Evolutionary conservation across 371 early-diverging fungal species (phyloP).

Genomic region (Sporodiniella umbellata): DNA sequence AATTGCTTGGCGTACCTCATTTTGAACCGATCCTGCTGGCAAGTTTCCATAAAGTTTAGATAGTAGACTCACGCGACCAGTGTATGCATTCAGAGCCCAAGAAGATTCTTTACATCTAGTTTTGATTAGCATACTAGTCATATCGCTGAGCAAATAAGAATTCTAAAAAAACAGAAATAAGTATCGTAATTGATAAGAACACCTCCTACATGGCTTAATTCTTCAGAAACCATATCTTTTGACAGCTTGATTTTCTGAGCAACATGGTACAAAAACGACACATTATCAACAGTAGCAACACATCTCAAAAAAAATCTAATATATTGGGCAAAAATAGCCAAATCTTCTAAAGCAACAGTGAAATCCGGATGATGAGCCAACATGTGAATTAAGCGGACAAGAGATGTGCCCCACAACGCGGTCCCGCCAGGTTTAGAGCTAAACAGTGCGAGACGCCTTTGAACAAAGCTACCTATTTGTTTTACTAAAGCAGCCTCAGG

Average conservation of each 20-base stretch:
- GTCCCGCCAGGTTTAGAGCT: constrained; percentile 9
- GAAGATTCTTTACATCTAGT: constrained; percentile 60
- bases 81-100: constrained; percentile 74
- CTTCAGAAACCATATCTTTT: constrained; percentile 50
- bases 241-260: constrained; percentile 79
- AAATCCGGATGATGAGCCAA: constrained; percentile 93
- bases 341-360: constrained; percentile 51
- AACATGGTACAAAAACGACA: constrained; percentile 76
- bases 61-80: constrained; percentile 58
- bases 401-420: constrained; percentile 56
- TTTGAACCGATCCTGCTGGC: constrained; percentile 31
- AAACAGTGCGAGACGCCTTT: constrained; percentile 20
- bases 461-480: constrained; percentile 33
- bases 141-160: constrained; percentile 79
- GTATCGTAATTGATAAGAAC: background rate
- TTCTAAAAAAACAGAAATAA: constrained; percentile 38
- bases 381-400: constrained; percentile 73
- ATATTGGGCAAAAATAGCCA: constrained; percentile 55
- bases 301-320: constrained; percentile 81
- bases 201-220: constrained; percentile 46
- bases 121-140: constrained; percentile 76
- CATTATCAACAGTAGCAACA: constrained; percentile 79
- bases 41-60: constrained; percentile 55
- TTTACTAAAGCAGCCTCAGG: constrained; percentile 67
- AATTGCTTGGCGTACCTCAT: constrained; percentile 34